Base-by-base conservation (phyloP, 176 grass and related monocot species). In the Neostapfia colusana region DNA sequence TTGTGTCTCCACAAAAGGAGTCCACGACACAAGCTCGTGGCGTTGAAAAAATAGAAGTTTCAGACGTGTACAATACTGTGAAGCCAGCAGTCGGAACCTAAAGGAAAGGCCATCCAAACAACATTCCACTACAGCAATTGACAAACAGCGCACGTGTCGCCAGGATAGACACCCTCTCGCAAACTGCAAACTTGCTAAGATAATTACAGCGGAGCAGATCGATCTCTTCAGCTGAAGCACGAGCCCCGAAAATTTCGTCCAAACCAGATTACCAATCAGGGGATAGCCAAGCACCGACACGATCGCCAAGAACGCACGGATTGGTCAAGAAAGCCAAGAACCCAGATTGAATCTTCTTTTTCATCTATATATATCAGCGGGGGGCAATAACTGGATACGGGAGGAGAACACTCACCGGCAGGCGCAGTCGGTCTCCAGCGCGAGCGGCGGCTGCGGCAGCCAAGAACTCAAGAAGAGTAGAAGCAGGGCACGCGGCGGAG, bases 321-420 rank as follows among this genome's bases (percentile, higher is more conserved):
- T 61, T 36, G 23, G 24, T 39, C 73, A n/a, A n/a, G n/a, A n/a
- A n/a, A n/a, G 4, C 48, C 20, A n/a, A n/a, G n/a, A n/a, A 58
- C n/a, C 55, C 41, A 74, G 8, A 43, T 44, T 18, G 40, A 39
- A 46, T 16, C 39, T 35, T 11, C 14, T 28, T 16, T 17, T 1
- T 27, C 41, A 35, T 36, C 8, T 31, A 31, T 8, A 4, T 2
- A 3, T 10, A n/a, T 21, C 18, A 26, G 56, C 17, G 21, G 50
- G 38, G 48, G 23, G 53, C 12, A 37, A 38, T 26, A 36, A 4
- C 25, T 3, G 60, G 8, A 27, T 18, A 25, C 12, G 48, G 62
- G 63, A 55, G n/a, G 49, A 49, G 48, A 41, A 25, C 41, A 74
- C 80, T 83, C 69, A 79, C 80, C 80, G 54, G 54, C 53, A 38